Base-by-base conservation (phyloP, 805 yeast species). In the Pichia kluyveri region DNA sequence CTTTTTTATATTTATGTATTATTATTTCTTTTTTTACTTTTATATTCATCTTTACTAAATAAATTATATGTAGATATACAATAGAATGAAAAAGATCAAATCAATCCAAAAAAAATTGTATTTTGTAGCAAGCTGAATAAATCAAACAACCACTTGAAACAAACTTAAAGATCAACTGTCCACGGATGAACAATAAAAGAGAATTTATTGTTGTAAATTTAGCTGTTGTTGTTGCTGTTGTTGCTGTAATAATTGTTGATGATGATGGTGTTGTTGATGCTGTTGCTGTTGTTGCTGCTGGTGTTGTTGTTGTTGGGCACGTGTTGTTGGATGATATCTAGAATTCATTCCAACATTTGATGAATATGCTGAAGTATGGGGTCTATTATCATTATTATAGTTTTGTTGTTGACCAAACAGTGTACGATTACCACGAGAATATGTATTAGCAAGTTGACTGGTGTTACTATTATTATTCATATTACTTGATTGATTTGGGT, bases 221-320 rank as follows among this genome's bases (percentile, higher is more conserved):
- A 14, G 37, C 5, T 34, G 17, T 39, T 39, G 37, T 38, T 31
- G 61, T 15, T 14, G 37, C 5, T 15, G 17, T 14, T 34, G 8
- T 12, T 8, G 37, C 8, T 14, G 17, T 34, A 15, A 14, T 4
- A 10, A 15, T 8, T 34, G 37, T 15, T 12, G 37, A 32, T 12
- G 37, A 3, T 32, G 37, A 2, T 36, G 42, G 10, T 40, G 44
- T 17, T 41, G 41, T 23, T 46, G 40, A 39, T 47, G 50, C 34
- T 54, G 55, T 42, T 61, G 65, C 10, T 32, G 37, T 15, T 32
- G 37, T 12, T 36, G 42, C 10, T 40, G 44, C 12, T 41, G 41
- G n/a, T 46, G 40, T 40, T 47, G 50, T 39, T 54, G 55, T 42
- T 61, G 65, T 48, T 62, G 66, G 1, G 66, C 66, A 18, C 66